Evolutionary conservation across 148 eudicot species (phyloP).

Genomic region (Camellia granthamiana): DNA sequence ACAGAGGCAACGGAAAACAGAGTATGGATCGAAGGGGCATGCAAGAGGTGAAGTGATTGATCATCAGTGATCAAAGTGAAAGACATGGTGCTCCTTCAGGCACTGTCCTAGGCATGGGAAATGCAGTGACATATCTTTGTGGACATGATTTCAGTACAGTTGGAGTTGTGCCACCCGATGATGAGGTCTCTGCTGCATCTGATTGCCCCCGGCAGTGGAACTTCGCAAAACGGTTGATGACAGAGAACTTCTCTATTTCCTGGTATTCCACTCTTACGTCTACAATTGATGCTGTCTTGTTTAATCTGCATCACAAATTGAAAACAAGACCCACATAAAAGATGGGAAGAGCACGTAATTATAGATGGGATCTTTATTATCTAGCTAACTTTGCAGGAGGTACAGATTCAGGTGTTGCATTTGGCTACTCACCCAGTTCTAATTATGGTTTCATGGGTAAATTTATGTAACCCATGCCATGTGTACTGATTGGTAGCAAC

Average conservation of each 20-base stretch:
- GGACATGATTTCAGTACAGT: conserved; percentile 20
- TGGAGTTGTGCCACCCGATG: conserved; percentile 26
- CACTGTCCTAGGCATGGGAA: conserved; percentile 42
- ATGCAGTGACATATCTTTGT: conserved; percentile 42
- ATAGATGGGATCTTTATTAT: too few species aligned
- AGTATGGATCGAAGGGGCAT: neutral
- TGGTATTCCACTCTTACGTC: conserved; percentile 42
- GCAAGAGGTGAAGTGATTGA: neutral
- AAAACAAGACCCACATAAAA: neutral
- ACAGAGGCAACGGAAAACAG: neutral
- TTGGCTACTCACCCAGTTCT: too few species aligned
- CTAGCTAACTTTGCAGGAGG: too few species aligned
- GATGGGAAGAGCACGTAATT: neutral
- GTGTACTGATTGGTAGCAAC: neutral
- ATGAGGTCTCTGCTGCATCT: conserved; percentile 23
- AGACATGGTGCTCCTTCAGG: conserved; percentile 49
- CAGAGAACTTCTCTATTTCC: conserved; percentile 52
- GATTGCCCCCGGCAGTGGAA: conserved; percentile 37
- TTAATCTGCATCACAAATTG: conserved; percentile 41
- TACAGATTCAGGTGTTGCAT: too few species aligned
- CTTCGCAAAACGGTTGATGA: conserved; percentile 57
- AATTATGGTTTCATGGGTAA: neutral
- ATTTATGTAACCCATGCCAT: neutral
- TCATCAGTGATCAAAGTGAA: conserved; percentile 39
- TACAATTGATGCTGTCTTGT: conserved; percentile 28